phyloP scores from a whole-genome alignment of 2,329 filamentous ascomycete species.

The Orbilia javanica region DNA sequence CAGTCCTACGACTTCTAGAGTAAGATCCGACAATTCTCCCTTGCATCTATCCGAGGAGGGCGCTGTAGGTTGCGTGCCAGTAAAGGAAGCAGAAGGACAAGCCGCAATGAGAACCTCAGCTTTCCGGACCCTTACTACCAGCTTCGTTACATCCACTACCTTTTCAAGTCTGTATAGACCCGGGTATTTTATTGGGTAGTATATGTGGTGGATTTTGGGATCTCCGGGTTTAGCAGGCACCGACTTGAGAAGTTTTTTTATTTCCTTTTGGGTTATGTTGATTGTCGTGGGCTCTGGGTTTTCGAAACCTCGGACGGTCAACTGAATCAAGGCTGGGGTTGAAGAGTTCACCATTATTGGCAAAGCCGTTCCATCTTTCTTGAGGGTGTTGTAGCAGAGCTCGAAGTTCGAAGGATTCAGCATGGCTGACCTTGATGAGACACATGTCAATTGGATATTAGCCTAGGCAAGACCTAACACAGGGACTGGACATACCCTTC shows the following conservation, averaged over 20 bases:
- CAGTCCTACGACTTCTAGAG: constrained; percentile 85
- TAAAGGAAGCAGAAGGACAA: constrained; percentile 84
- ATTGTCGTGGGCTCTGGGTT: constrained; percentile 84
- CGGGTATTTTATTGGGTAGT: constrained; percentile 82
- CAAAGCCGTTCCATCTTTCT: constrained; percentile 73
- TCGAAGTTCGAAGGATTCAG: constrained; percentile 85
- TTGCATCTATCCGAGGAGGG: constrained; percentile 76
- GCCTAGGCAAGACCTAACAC: constrained; percentile 61
- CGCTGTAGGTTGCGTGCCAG: constrained; percentile 68
- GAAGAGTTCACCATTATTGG: constrained; percentile 96
- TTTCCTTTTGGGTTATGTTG: constrained; percentile 78
- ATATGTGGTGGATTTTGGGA: constrained; percentile 74
- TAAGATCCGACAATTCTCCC: constrained; percentile 87
- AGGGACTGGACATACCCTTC: constrained; percentile 75
- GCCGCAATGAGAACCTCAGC: constrained; percentile 85
- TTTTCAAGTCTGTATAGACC: constrained; percentile 87
- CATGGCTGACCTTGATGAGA: constrained; percentile 75
- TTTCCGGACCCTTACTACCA: constrained; percentile 83
- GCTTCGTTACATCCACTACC: constrained; percentile 91
- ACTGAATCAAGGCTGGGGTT: constrained; percentile 85
- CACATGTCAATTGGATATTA: constrained; percentile 10
- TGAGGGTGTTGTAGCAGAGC: constrained; percentile 79
- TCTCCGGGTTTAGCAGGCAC: constrained; percentile 72
- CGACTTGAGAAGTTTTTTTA: constrained; percentile 80
- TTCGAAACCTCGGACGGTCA: constrained; percentile 87